Percentiles rank a stretch among this genome's conserved stretches.
phyloP scores from a whole-genome alignment of 257 asterid species.

The Nicotiana tomentosiformis region DNA sequence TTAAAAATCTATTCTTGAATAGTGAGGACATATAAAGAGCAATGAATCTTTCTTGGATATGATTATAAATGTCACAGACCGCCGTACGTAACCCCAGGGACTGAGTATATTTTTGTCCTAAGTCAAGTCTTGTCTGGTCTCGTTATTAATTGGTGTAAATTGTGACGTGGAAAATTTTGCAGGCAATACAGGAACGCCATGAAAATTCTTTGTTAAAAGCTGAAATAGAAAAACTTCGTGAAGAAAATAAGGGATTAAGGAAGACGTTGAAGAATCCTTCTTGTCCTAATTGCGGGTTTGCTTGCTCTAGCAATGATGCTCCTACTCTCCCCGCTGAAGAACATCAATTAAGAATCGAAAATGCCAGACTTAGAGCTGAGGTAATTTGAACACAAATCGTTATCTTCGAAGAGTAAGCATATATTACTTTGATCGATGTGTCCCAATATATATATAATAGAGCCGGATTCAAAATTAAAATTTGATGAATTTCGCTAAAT shows the following conservation, averaged over 20 bases:
- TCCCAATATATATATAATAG: no score
- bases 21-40: not conserved
- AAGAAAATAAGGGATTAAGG: conserved; percentile 53
- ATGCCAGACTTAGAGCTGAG: conserved; percentile 73
- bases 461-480: no score
- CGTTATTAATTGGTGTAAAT: not conserved
- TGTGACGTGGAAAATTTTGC: conserved; percentile 4
- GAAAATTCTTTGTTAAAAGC: conserved; percentile 64
- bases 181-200: conserved; percentile 95
- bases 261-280: conserved; percentile 32
- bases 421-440: not conserved
- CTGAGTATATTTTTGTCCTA: not conserved
- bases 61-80: not conserved
- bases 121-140: not conserved
- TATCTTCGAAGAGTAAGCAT: not conserved
- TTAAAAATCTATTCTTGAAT: not conserved
- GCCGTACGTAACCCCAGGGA: not conserved
- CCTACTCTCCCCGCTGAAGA: conserved; percentile 30
- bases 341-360: conserved; percentile 62
- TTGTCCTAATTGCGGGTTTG: conserved; percentile 66
- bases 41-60: not conserved
- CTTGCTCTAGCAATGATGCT: conserved; percentile 32
- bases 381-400: not conserved
- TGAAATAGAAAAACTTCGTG: conserved; percentile 72
- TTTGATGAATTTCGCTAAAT: no score